These are phyloP conservation scores for Pilobolus umbonatus DNA, from an alignment of 192 early-diverging fungal species.

Conservation along the genomic window DNA sequence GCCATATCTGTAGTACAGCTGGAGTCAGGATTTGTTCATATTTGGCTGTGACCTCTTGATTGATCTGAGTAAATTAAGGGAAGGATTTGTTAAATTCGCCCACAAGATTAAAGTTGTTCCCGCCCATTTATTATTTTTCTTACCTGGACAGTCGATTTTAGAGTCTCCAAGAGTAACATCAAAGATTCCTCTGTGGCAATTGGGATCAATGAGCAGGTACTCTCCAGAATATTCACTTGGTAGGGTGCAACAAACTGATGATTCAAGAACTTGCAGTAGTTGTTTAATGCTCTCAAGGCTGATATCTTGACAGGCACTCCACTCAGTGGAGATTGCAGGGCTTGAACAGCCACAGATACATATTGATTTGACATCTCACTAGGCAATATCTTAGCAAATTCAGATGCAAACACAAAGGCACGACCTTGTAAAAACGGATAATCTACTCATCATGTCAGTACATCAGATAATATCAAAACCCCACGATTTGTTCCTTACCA, in stretches of 20 bases:
- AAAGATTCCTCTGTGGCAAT: constrained; percentile 63
- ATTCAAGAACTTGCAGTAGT: constrained; percentile 51
- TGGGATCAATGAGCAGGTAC: constrained; percentile 49
- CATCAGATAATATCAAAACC: too few relatives aligned
- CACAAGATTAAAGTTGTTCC: neutral
- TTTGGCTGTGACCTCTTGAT: constrained; percentile 65
- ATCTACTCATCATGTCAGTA: too few relatives aligned
- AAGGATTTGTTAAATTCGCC: too few relatives aligned
- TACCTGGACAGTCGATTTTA: constrained; percentile 59
- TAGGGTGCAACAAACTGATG: constrained; percentile 48
- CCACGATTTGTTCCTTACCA: constrained; percentile 34
- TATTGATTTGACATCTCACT: constrained; percentile 62
- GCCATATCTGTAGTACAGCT: constrained; percentile 76
- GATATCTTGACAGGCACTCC: constrained; percentile 64
- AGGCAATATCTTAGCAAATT: constrained; percentile 72
- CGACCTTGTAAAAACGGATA: constrained; percentile 87
- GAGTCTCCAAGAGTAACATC: constrained; percentile 61
- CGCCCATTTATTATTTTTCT: neutral
- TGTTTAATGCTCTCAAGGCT: constrained; percentile 62
- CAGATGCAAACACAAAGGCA: constrained; percentile 81
- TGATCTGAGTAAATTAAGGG: constrained; percentile 45
- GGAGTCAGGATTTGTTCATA: constrained; percentile 70
- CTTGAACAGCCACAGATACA: constrained; percentile 70
- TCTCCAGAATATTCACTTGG: constrained; percentile 58
- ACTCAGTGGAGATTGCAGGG: constrained; percentile 48